Evolutionary conservation across 169 alveolate species (phyloP).

Genomic region (Plasmodium chabaudi): DNA sequence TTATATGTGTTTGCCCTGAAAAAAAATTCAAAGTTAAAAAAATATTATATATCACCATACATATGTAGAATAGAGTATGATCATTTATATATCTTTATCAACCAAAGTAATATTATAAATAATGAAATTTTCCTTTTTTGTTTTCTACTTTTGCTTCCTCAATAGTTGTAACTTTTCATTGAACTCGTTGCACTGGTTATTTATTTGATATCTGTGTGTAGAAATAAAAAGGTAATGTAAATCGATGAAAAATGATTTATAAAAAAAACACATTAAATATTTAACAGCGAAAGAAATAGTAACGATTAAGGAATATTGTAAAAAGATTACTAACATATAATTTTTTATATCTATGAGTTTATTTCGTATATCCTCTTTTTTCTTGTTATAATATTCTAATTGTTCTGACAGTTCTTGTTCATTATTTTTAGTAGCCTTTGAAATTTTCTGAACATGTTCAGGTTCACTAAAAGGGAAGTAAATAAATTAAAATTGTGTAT

Average conservation of each 20-base stretch:
- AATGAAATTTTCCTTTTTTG: background rate
- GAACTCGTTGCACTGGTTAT: constrained; percentile 49
- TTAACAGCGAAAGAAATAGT: background rate
- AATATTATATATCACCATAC: too few species aligned
- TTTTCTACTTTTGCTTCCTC: constrained; percentile 34
- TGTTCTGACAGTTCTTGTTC: constrained; percentile 5
- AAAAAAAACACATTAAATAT: background rate
- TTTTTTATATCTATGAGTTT: constrained; percentile 22
- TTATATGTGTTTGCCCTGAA: constrained; percentile 33
- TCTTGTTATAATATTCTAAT: constrained; percentile 29
- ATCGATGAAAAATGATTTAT: background rate
- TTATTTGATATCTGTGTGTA: constrained; percentile 40
- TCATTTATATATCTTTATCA: too few species aligned
- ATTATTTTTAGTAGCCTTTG: background rate
- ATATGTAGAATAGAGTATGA: background rate
- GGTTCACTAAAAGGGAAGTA: constrained; percentile 14
- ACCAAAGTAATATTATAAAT: background rate
- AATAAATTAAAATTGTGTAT: background rate
- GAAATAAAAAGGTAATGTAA: background rate
- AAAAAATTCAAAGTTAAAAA: background rate
- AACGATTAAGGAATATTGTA: background rate
- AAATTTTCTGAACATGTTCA: constrained; percentile 6
- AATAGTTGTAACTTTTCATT: constrained; percentile 33
- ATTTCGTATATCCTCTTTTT: constrained; percentile 32
- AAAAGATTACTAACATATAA: constrained; percentile 30